Evolutionary conservation across 768 basidiomycete genomes (phyloP), one percentile per base, ranked within the genome.

Genomic region (Tylopilus subfusipes): DNA sequence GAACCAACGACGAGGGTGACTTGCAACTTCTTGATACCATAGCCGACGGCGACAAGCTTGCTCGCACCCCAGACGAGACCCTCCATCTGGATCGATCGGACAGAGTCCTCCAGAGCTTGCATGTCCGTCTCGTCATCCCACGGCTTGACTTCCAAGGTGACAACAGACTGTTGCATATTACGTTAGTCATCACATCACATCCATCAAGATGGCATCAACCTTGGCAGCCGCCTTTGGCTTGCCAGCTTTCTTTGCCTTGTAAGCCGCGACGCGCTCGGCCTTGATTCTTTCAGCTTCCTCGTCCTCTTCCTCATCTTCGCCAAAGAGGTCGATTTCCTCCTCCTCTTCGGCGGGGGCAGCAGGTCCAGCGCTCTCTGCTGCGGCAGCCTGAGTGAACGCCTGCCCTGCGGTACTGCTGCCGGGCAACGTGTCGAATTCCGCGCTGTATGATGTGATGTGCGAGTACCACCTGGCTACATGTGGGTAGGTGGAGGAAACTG

Each of bases 111-210:
- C 63, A 98, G 79, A 48, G 77, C 89, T 42, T 68, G 80, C 95
- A 99, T 95, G 74, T 98, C 93, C 48, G 97, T 99, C 78, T 97
- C 94, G 69, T 98, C 96, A 71, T 98, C 96, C 96, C 94, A 97
- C 38, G 96, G 95, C 76, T 99, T 99, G 58, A 99, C 94, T 63
- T 98, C 96, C 63, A 98, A 76, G 44, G 96, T 99, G 48, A 99
- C 97, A 57, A 99, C 85, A 62, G 97, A 98, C 93, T 98, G 72
- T 55, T 16, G n/a, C n/a, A n/a, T 16, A 33, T 45, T 12, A 53
- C 54, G 57, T 54, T n/a, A 58, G 61, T 24, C 42, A 42, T 42
- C 53, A 53, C 55, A 42, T 22, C 43, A 43, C 19, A 53, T 25
- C 44, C 48, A 54, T 38, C 36, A 21, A 44, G 13, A 29, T 16